A percentile compares a stretch with the other conserved stretches of the same genome.
These are phyloP conservation scores for Annulohypoxylon moriforme DNA, from an alignment of 495 filamentous ascomycete genomes.

Conservation along the genomic window DNA sequence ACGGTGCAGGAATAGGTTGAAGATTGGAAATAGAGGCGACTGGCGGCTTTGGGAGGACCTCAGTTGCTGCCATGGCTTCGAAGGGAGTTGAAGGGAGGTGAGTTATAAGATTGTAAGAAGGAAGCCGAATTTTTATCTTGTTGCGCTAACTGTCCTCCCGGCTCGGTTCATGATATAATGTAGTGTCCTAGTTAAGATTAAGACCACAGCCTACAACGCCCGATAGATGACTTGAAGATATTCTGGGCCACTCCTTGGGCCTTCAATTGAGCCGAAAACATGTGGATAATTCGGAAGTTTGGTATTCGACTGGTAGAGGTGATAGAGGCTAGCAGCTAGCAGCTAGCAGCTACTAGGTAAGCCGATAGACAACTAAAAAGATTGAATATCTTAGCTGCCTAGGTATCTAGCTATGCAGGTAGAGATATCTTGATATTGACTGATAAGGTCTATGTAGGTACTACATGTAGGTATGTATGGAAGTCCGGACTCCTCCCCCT, in stretches of 20 bases:
- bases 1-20: constrained; percentile 17
- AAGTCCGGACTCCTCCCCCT: not conserved
- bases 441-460: constrained; percentile 5
- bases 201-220: too few species aligned
- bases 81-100: too few species aligned
- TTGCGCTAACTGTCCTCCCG: not conserved
- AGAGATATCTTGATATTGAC: not conserved
- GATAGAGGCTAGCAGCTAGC: too few species aligned
- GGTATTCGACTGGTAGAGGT: too few species aligned
- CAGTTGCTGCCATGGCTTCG: constrained; percentile 30
- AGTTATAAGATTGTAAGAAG: too few species aligned
- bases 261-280: not conserved
- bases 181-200: too few species aligned
- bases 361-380: too few species aligned
- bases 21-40: not conserved
- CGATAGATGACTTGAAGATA: not conserved
- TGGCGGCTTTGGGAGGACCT: constrained; percentile 32
- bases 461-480: too few species aligned
- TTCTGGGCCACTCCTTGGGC: not conserved
- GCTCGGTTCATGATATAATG: not conserved
- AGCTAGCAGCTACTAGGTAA: not conserved
- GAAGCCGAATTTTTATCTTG: not conserved
- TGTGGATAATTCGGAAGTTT: not conserved
- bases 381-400: not conserved
- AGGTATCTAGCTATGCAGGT: too few species aligned